A percentile compares a stretch with the other conserved stretches of the same genome.
Evolutionary conservation across 2,329 filamentous ascomycete species (phyloP).

Genomic region (Thelonectria olida): DNA sequence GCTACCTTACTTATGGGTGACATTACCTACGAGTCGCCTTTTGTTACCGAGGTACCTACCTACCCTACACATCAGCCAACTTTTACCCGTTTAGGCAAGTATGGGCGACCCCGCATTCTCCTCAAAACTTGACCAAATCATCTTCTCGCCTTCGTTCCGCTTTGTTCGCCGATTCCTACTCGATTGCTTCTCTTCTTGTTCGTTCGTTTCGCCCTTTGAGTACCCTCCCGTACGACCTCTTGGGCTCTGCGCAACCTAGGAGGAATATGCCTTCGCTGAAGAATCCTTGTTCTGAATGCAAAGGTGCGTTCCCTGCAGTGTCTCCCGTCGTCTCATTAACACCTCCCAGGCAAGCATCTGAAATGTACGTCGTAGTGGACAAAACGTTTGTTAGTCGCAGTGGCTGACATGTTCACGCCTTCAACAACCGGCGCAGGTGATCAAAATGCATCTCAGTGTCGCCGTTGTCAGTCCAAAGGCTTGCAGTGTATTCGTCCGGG

Average conservation of each 20-base stretch:
- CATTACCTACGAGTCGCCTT: too few relatives aligned
- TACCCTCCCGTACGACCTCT: background rate
- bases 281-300: constrained; percentile 33
- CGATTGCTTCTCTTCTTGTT: background rate
- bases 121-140: background rate
- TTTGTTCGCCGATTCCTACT: constrained; percentile 4
- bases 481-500: constrained; percentile 23
- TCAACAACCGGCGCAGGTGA: constrained; percentile 20
- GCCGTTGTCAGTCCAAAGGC: constrained; percentile 20
- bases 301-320: constrained; percentile 12
- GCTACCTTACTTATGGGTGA: too few relatives aligned
- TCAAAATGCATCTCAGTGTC: constrained; percentile 7
- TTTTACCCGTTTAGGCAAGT: background rate
- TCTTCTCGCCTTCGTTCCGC: background rate
- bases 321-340: accelerated
- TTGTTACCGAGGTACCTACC: too few relatives aligned
- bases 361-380: constrained; percentile 26
- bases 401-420: constrained; percentile 10
- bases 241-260: background rate
- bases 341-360: constrained; percentile 29
- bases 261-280: constrained; percentile 26
- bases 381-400: background rate
- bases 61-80: background rate
- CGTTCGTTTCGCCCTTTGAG: too few relatives aligned
- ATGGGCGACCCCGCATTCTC: background rate